Evolutionary conservation across 75 land plant genomes (phyloP).

Genomic region (Cryptomeria japonica): DNA sequence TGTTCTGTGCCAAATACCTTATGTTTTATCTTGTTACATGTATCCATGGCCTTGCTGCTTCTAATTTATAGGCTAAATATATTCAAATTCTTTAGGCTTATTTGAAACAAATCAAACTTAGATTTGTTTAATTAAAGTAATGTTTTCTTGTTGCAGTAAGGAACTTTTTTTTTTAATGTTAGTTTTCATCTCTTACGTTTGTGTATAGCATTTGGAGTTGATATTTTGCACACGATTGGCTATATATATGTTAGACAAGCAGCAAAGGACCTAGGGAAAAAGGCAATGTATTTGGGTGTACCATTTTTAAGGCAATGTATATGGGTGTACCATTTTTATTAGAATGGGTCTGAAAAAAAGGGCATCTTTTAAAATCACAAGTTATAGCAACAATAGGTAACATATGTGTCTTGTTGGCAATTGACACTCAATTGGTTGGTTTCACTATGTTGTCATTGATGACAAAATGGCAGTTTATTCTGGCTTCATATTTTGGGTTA

Average conservation of each 20-base stretch:
- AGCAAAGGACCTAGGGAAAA: slow-evolving; percentile 70
- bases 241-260: slow-evolving; percentile 71
- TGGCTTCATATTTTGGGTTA: no score
- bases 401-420: no score
- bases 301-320: slow-evolving; percentile 61
- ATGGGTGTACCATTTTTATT: slow-evolving; percentile 74
- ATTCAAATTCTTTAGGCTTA: no score
- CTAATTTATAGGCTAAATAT: not conserved
- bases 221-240: slow-evolving; percentile 62
- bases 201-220: slow-evolving; percentile 59
- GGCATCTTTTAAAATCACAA: slow-evolving; percentile 66
- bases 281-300: slow-evolving; percentile 55
- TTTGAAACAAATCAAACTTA: not conserved
- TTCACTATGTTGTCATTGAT: no score
- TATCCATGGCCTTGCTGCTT: not conserved
- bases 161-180: not conserved
- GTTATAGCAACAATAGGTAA: slow-evolving; percentile 71
- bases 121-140: not conserved
- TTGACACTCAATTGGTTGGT: no score
- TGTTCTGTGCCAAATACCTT: not conserved
- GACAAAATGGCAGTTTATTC: no score
- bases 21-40: not conserved
- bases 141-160: not conserved
- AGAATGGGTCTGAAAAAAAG: slow-evolving; percentile 74
- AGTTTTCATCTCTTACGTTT: not conserved